A percentile compares a stretch with the other conserved stretches of the same genome.
These are phyloP conservation scores for Canariomyces notabilis DNA, from an alignment of 2,329 filamentous ascomycete species.

Conservation along the genomic window DNA sequence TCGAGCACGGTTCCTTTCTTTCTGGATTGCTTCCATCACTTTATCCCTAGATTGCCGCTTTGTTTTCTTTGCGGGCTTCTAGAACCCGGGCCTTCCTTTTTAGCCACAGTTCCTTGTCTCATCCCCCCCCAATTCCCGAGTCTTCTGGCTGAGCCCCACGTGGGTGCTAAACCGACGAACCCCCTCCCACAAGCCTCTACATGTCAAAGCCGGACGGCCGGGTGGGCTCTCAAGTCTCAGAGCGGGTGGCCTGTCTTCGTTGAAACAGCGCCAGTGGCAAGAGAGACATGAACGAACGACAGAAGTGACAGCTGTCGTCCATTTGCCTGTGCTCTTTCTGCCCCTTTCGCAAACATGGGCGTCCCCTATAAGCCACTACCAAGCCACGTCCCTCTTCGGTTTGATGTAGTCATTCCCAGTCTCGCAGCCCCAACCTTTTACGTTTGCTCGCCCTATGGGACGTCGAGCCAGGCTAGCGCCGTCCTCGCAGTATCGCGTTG, in stretches of 20 bases:
- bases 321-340: neutral
- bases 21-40: constrained; percentile 14
- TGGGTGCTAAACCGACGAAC: neutral
- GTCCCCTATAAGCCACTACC: neutral
- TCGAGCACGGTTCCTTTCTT: no score
- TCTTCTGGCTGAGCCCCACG: neutral
- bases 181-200: neutral
- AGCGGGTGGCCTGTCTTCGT: neutral
- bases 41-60: constrained; percentile 18
- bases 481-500: constrained; percentile 12
- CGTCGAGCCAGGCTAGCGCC: constrained; percentile 20
- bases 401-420: neutral
- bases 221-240: neutral
- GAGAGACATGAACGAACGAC: neutral
- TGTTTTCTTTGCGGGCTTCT: constrained; percentile 18
- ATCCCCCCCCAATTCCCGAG: constrained; percentile 3
- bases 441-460: neutral
- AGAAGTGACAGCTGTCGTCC: constrained; percentile 5
- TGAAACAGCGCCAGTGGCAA: constrained; percentile 13
- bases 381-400: neutral
- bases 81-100: constrained; percentile 20
- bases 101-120: constrained; percentile 19
- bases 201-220: neutral
- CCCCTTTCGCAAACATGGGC: constrained; percentile 6
- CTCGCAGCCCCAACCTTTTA: neutral